A percentile compares a stretch with the other conserved stretches of the same genome.
These are phyloP conservation scores for Pulveroboletus frians DNA, from an alignment of 768 basidiomycete species.

Conservation along the genomic window DNA sequence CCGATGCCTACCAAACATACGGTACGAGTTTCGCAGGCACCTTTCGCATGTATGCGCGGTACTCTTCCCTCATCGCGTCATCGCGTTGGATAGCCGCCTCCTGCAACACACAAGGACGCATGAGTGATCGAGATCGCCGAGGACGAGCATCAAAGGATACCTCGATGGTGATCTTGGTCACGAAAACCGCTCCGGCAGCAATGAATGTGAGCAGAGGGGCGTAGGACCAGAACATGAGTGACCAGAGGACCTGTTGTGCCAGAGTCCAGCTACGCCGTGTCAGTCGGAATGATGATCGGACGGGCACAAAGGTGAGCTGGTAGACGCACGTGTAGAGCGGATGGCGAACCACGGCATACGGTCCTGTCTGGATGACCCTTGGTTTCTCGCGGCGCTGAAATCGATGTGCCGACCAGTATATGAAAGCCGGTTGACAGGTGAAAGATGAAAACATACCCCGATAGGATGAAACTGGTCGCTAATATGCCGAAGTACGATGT, in stretches of 20 bases:
- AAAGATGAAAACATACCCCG: background rate
- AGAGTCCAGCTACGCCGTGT: background rate
- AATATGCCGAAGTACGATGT: conserved; percentile 1
- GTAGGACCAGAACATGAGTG: conserved; percentile 9
- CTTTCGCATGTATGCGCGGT: conserved; percentile 8
- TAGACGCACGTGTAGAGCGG: conserved; percentile 10
- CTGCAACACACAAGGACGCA: background rate
- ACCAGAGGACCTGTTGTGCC: background rate
- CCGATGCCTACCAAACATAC: conserved; percentile 1
- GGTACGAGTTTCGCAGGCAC: conserved; percentile 13
- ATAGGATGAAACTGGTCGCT: conserved; percentile 6
- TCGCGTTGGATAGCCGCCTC: conserved; percentile 7
- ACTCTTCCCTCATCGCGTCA: conserved; percentile 4
- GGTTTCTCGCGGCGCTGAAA: conserved; percentile 10
- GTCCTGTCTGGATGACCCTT: conserved; percentile 10
- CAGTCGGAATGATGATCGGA: background rate
- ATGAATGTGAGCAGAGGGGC: background rate
- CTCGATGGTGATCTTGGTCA: conserved; percentile 8
- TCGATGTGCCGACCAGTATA: background rate
- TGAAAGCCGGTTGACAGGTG: too few species aligned
- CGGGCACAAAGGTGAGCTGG: background rate
- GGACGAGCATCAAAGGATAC: background rate
- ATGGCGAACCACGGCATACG: conserved; percentile 13
- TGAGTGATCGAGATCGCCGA: background rate
- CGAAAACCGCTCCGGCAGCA: background rate